These are phyloP conservation scores for Astrocystis sublimbata DNA, from an alignment of 495 filamentous ascomycete genomes.

Conservation along the genomic window DNA sequence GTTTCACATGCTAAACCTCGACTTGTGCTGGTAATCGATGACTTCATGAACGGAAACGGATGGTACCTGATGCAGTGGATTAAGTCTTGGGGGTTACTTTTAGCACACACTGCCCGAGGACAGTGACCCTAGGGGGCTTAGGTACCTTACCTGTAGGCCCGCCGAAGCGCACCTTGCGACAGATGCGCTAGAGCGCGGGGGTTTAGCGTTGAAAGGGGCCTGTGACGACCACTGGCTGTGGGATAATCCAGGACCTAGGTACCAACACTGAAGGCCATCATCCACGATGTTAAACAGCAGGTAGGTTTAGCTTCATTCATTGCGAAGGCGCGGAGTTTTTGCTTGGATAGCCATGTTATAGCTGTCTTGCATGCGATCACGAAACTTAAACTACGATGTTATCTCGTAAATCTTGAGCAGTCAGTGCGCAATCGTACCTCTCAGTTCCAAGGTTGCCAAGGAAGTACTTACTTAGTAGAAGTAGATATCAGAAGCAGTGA, in stretches of 20 bases:
- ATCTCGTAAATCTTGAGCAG: neutral
- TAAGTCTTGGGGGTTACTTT: neutral
- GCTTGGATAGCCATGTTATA: neutral
- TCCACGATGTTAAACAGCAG: neutral
- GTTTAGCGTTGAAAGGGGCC: neutral
- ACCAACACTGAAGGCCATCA: neutral
- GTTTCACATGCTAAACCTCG: neutral
- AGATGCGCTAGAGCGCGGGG: neutral
- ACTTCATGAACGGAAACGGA: slow-evolving; percentile 25
- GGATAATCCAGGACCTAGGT: neutral
- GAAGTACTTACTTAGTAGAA: no score
- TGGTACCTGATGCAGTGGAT: no score
- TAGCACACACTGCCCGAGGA: no score
- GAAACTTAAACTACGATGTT: neutral
- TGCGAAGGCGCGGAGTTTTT: neutral
- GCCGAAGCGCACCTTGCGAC: no score
- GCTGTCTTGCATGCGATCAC: neutral
- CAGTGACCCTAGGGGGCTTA: no score
- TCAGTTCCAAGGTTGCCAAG: neutral
- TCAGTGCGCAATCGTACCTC: neutral
- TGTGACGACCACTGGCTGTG: neutral
- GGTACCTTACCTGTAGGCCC: no score
- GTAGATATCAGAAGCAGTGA: neutral
- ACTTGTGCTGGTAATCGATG: slow-evolving; percentile 24
- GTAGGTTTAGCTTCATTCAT: neutral